Evolutionary conservation across 805 yeast species (phyloP).

Genomic region (Metschnikowia reukaufii): DNA sequence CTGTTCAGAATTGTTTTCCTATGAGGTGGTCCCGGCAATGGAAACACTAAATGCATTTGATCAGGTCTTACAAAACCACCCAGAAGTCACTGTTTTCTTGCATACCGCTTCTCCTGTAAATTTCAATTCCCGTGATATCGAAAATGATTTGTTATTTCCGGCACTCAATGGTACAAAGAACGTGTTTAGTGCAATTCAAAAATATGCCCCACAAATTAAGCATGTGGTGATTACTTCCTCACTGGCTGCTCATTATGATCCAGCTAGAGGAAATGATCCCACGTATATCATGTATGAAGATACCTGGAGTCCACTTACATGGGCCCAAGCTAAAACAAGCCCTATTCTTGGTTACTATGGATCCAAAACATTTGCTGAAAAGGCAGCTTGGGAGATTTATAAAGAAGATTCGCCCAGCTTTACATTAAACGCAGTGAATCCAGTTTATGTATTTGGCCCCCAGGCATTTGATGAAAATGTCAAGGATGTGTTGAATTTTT

Average conservation of each 20-base stretch:
- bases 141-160: constrained; percentile 52
- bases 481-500: constrained; percentile 25
- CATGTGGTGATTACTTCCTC: constrained; percentile 12
- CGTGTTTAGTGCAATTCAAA: constrained; percentile 39
- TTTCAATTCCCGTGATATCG: constrained; percentile 28
- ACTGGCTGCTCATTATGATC: constrained; percentile 12
- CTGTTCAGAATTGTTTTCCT: constrained; percentile 5
- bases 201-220: constrained; percentile 35
- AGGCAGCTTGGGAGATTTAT: constrained; percentile 50
- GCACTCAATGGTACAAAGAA: constrained; percentile 35
- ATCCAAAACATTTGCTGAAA: constrained; percentile 12
- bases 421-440: constrained; percentile 41
- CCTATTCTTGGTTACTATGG: constrained; percentile 3
- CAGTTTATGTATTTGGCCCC: constrained; percentile 53
- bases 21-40: constrained; percentile 25
- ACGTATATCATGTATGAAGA: constrained; percentile 3
- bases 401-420: constrained; percentile 38
- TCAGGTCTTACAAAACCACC: constrained; percentile 26
- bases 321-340: constrained; percentile 34
- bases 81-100: constrained; percentile 27
- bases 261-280: constrained; percentile 13
- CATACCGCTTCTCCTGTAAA: constrained; percentile 39
- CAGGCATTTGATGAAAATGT: constrained; percentile 42
- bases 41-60: constrained; percentile 28
- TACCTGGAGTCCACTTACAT: constrained; percentile 53